Base-by-base conservation (phyloP, 1,139 yeast genomes). In the Debaryomyces fabryi region DNA sequence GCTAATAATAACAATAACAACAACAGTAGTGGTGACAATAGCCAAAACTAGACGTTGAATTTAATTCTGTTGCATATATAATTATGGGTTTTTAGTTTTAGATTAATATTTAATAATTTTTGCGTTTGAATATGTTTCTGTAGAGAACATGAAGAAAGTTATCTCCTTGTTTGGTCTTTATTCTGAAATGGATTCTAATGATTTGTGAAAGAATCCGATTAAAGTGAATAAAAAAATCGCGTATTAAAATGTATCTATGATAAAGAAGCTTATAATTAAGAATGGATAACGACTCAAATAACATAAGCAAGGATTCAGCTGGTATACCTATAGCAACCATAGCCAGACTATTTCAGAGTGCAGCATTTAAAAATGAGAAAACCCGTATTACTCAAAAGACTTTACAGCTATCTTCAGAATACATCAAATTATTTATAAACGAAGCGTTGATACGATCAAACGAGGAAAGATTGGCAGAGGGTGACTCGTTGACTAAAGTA, bases 381-480 rank as follows among this genome's bases (percentile, higher is more conserved):
- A 82, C 87, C 0, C 63, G 78, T 25, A 78, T 84, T 40, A 72
- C 83, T 0, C 68, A 74, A 27, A 76, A 74, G 30, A 72, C 86
- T 0, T 60, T 85, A 4, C 74, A 75, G 23, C 64, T 80, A 33
- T 71, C 83, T 1, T 68, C 83, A 1, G 85, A 81, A 55, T 86
- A 86, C 56, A 71, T 85, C 39, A 72, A 79, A 42, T 64, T 84
- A 53, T 85, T 85, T 58, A 75, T 86, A 12, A 73, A 79, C 48
- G 91, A 86, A 63, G 89, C 90, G 0, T 75, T 84, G 1, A 59
- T 79, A 12, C 61, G 92, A 51, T 78, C 91, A 2, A 77, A 83
- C 49, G 88, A 84, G 52, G 79, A 71, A 51, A 57, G 83, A 40
- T 36, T 67, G 3, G 52, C 59, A 16, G 78, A 74, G 46, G 71